phyloP scores from a whole-genome alignment of 2,329 filamentous ascomycete genomes.

The Zymoseptoria pseudotritici region DNA sequence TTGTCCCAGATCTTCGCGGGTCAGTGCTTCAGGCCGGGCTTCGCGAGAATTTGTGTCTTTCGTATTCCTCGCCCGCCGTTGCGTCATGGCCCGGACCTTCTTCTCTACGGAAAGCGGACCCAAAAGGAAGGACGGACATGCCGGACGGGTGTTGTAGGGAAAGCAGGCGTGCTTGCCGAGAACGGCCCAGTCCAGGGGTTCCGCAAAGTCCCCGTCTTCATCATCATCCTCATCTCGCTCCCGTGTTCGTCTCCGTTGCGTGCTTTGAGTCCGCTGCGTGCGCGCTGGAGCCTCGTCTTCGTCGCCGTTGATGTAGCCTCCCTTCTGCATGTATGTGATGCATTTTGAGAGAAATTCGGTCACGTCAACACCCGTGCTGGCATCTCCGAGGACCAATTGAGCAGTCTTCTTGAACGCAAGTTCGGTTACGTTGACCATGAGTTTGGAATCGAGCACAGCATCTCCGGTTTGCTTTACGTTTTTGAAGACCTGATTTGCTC shows the following conservation, averaged over 20 bases:
- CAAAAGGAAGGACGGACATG: conserved; percentile 74
- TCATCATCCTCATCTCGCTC: conserved; percentile 13
- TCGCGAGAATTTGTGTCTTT: conserved; percentile 62
- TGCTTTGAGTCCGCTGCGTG: conserved; percentile 8
- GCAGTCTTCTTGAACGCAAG: conserved; percentile 71
- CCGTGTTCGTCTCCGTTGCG: conserved; percentile 15
- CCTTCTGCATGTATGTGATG: conserved; percentile 71
- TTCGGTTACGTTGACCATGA: conserved; percentile 74
- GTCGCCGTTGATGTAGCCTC: conserved; percentile 49
- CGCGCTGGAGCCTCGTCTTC: conserved; percentile 31
- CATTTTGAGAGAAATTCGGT: conserved; percentile 90
- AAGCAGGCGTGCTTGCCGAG: conserved; percentile 72
- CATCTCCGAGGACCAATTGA: conserved; percentile 64
- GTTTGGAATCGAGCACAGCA: conserved; percentile 81
- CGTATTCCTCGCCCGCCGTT: conserved; percentile 64
- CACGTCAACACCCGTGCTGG: conserved; percentile 69
- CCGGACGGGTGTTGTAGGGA: conserved; percentile 64
- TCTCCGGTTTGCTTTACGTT: conserved; percentile 76
- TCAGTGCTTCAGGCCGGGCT: conserved; percentile 66
- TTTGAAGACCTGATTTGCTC: conserved; percentile 52
- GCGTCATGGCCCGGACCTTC: conserved; percentile 61
- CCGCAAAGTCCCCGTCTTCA: conserved; percentile 55
- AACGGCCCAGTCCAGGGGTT: conserved; percentile 77
- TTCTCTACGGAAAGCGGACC: conserved; percentile 87
- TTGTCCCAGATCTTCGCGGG: conserved; percentile 64